phyloP scores from a whole-genome alignment of 257 asterid genomes.

The Petunia axillaris region DNA sequence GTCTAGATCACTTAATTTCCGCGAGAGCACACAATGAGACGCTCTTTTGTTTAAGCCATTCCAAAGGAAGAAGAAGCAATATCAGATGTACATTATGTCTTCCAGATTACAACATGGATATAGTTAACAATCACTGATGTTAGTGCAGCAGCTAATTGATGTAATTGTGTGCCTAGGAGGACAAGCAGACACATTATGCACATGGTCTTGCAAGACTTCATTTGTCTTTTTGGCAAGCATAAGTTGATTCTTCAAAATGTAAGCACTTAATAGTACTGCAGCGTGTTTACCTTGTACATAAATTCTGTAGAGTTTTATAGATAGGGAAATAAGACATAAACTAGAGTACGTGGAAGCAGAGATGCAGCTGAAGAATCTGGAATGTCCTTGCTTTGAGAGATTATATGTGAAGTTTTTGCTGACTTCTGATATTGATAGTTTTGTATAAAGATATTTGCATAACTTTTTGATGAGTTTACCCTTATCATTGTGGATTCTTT shows the following conservation, averaged over 20 bases:
- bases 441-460: neutral
- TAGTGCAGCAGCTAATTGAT: neutral
- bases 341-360: neutral
- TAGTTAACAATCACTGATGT: neutral
- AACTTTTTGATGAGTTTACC: neutral
- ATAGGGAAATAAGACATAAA: neutral
- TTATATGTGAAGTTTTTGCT: conserved; percentile 22
- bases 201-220: neutral
- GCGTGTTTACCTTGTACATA: neutral
- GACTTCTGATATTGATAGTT: conserved; percentile 7
- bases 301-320: conserved; percentile 5
- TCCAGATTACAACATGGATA: too few species aligned
- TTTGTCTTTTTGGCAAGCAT: neutral
- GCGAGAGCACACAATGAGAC: conserved; percentile 45
- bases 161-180: too few species aligned
- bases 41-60: neutral
- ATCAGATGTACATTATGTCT: neutral
- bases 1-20: conserved; percentile 70
- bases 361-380: neutral
- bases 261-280: conserved; percentile 11
- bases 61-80: neutral
- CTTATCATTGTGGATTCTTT: neutral
- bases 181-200: too few species aligned
- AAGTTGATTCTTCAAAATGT: conserved; percentile 20
- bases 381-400: neutral